Conservation (phyloP, 2,329 filamentous ascomycete species). For the Fusarium stilboides region DNA sequence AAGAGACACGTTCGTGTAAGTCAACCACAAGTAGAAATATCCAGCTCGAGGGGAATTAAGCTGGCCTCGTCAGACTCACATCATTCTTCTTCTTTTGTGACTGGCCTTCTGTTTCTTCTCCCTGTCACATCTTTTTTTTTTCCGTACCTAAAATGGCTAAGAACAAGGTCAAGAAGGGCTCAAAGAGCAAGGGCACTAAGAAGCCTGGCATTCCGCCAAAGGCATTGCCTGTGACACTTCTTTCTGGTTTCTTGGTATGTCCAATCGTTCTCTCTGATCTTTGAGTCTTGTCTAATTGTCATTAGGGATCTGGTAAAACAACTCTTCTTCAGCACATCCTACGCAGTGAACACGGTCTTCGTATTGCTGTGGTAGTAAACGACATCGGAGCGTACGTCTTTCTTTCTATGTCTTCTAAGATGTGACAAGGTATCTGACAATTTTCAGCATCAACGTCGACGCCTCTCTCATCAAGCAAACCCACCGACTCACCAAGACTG, state of each 20-base stretch:
- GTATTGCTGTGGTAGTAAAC: conserved; percentile 81
- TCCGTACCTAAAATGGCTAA: conserved; percentile 37
- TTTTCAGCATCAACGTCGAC: conserved; percentile 73
- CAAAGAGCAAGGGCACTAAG: conserved; percentile 28
- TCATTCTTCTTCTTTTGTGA: no score
- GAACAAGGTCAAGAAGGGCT: conserved; percentile 22
- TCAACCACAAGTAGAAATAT: conserved; percentile 21
- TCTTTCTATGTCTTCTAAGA: fast-evolving
- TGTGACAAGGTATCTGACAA: background rate
- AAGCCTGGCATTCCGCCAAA: conserved; percentile 42
- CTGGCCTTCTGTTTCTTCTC: no score
- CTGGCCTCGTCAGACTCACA: background rate
- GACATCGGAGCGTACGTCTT: conserved; percentile 73
- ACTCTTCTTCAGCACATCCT: conserved; percentile 79
- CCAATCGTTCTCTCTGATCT: background rate
- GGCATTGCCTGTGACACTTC: conserved; percentile 54
- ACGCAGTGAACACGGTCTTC: conserved; percentile 75
- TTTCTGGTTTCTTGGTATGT: conserved; percentile 55
- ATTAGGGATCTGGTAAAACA: conserved; percentile 78
- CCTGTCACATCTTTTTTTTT: background rate
- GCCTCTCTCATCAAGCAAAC: conserved; percentile 71
- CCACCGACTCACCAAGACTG: conserved; percentile 69
- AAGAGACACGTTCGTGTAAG: conserved; percentile 10
- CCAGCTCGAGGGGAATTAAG: background rate
- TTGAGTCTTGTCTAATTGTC: background rate